phyloP scores from a whole-genome alignment of 2,329 filamentous ascomycete species.

The Septoria linicola region DNA sequence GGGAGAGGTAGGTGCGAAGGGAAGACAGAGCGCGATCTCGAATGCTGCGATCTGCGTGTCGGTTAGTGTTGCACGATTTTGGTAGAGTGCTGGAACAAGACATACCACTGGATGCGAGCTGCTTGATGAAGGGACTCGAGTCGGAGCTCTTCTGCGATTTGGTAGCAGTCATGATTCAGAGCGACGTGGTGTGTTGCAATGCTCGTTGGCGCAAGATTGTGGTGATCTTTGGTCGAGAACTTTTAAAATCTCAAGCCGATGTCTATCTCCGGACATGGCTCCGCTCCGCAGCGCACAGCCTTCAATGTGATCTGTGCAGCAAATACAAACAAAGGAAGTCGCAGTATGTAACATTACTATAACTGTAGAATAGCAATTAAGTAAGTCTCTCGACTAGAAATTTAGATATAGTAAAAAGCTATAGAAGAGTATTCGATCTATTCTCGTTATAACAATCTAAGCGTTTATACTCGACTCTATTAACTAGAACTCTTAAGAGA shows the following conservation, averaged over 20 bases:
- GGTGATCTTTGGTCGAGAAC: slow-evolving; percentile 5
- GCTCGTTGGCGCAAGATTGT: slow-evolving; percentile 1
- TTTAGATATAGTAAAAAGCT: no score
- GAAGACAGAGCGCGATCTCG: slow-evolving; percentile 60
- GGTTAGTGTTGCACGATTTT: slow-evolving; percentile 4
- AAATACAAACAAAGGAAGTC: no score
- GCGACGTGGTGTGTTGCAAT: slow-evolving; percentile 1
- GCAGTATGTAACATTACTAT: no score
- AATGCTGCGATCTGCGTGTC: slow-evolving; percentile 30
- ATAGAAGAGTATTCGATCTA: no score
- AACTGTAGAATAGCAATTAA: no score
- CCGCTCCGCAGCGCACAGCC: not conserved
- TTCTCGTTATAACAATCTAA: no score
- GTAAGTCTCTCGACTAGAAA: no score
- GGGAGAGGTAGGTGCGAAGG: slow-evolving; percentile 73
- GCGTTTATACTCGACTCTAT: not conserved
- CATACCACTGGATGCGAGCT: slow-evolving; percentile 80
- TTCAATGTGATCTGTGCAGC: not conserved
- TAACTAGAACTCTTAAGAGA: no score
- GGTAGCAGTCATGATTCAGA: slow-evolving; percentile 24
- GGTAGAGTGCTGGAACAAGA: slow-evolving; percentile 45
- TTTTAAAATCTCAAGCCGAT: slow-evolving; percentile 8
- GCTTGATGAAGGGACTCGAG: slow-evolving; percentile 66
- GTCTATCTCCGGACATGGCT: not conserved
- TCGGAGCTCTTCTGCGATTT: slow-evolving; percentile 17